These are phyloP conservation scores for Murraya koenigii DNA, from an alignment of 345 rosid genomes.

Conservation along the genomic window DNA sequence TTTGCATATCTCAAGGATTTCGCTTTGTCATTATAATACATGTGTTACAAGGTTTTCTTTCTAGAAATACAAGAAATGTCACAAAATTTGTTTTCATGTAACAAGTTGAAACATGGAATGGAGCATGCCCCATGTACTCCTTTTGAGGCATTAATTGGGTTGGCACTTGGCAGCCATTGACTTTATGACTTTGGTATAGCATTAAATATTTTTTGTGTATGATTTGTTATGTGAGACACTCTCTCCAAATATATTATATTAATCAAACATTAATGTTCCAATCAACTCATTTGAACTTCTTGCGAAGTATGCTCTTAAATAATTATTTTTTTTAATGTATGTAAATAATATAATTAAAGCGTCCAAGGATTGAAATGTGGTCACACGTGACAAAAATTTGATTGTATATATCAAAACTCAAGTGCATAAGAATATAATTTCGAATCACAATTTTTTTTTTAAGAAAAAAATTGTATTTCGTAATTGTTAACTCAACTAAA, in stretches of 20 bases:
- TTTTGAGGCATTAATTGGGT: background rate
- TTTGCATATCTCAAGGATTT: conserved; percentile 8
- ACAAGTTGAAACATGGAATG: conserved; percentile 4
- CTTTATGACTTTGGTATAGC: background rate
- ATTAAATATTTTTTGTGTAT: background rate
- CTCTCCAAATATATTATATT: no score
- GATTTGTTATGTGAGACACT: background rate
- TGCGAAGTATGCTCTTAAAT: background rate
- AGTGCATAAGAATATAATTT: no score
- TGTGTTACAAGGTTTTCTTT: background rate
- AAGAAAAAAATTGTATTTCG: no score
- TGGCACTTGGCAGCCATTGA: background rate
- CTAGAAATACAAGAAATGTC: background rate
- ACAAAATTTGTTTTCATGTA: background rate
- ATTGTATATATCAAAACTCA: no score
- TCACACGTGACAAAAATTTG: background rate
- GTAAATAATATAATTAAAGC: no score
- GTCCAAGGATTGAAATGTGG: background rate
- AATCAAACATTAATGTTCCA: background rate
- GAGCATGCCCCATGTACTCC: background rate
- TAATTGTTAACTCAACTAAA: no score
- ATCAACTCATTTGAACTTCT: background rate
- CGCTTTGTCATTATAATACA: background rate
- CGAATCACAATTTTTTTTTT: no score
- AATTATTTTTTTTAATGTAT: no score